Conservation (phyloP, 2,329 filamentous ascomycete species). For the Fusarium sp. region DNA sequence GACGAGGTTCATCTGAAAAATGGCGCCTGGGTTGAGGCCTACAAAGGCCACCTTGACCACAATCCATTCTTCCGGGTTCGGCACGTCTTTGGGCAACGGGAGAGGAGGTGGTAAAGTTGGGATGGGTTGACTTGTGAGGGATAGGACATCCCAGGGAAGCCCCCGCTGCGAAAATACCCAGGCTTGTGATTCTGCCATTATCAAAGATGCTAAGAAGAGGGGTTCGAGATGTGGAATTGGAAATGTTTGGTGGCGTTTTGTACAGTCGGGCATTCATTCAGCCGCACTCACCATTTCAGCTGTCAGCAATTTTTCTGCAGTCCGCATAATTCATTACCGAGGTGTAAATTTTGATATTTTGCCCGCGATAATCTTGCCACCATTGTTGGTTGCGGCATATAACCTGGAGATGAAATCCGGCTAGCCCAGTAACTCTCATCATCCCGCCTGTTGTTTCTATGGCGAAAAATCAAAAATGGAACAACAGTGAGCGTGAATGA, state of each 20-base stretch:
- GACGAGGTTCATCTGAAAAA: slow-evolving; percentile 58
- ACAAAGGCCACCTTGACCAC: slow-evolving; percentile 58
- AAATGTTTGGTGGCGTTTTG: neutral
- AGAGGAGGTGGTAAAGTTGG: slow-evolving; percentile 20
- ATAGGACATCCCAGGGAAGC: slow-evolving; percentile 8
- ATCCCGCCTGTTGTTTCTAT: too few relatives aligned
- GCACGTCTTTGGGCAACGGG: slow-evolving; percentile 48
- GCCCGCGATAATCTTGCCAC: too few relatives aligned
- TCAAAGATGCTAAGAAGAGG: neutral
- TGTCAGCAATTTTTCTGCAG: neutral
- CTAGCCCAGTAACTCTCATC: too few relatives aligned
- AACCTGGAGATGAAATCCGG: too few relatives aligned
- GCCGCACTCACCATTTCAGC: neutral
- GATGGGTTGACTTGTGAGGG: neutral
- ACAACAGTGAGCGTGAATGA: too few relatives aligned
- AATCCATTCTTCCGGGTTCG: slow-evolving; percentile 54
- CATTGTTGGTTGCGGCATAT: too few relatives aligned
- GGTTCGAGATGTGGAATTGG: neutral
- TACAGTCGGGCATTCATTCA: neutral
- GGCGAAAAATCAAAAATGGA: too few relatives aligned
- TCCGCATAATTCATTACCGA: neutral
- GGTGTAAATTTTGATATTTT: too few relatives aligned
- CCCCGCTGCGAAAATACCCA: slow-evolving; percentile 13
- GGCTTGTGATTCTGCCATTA: slow-evolving; percentile 3
- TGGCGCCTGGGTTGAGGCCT: slow-evolving; percentile 61